Evolutionary conservation across 78 protist species (phyloP), one percentile per base, ranked within the genome.

Genomic region (Dictyostelium citrinum): DNA sequence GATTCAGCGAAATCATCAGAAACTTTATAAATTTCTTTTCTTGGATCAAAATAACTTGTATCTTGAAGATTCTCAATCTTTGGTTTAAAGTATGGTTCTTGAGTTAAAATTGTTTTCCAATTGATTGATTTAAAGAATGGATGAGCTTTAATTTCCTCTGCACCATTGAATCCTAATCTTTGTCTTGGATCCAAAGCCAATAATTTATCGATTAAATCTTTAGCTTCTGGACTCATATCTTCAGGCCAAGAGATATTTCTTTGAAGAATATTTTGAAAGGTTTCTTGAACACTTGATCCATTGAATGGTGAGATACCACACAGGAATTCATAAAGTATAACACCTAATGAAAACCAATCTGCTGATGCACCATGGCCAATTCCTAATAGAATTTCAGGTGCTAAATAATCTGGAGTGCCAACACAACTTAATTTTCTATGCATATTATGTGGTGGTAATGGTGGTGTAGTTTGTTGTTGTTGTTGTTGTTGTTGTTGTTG

Each of bases 351-450:
- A 61, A 91, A 95, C 97, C 97, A 95, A 82, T 95, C 96, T 5
- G 84, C 96, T 29, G 70, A 68, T 79, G 77, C 64, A 68, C 97
- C 95, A 85, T 95, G 97, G 2, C 90, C 95, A 33, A n/a, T 49
- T 2, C 98, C 98, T 33, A 81, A 82, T 9, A 99, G 79, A 20
- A 98, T 94, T 90, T 99, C 99, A 0, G 99, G 99, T 10, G 99
- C 98, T 41, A 99, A 58, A 85, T 99, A 98, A 80, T 99, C 99
- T 6, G 99, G 99, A 11, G 99, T 99, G n/a, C 99, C 99, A 33
- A 96, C 90, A 39, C 96, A 84, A 29, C 90, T 77, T 60, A 88
- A 61, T 29, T 85, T 93, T 85, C 96, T 71, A 71, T 35, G 20
- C 2, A 49, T 93, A 80, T 80, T 80, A 55, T 60, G 84, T 80